Evolutionary conservation across 2,329 filamentous ascomycete species (phyloP).

Genomic region (Alternaria alternata): DNA sequence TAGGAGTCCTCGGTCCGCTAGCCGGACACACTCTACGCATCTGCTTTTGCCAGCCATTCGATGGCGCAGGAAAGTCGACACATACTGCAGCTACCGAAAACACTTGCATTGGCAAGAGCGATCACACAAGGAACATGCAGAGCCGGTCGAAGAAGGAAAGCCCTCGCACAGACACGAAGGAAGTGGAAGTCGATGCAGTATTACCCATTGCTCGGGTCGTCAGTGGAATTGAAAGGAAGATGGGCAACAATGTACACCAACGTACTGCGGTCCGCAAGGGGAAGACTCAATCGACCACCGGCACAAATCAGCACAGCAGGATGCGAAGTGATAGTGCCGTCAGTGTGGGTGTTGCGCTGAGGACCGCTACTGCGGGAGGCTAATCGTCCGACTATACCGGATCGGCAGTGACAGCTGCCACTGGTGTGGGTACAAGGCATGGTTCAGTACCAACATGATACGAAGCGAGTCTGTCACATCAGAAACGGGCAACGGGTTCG

Average conservation of each 20-base stretch:
- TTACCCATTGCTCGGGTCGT: conserved; percentile 25
- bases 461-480: conserved; percentile 2
- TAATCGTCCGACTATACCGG: conserved; percentile 1
- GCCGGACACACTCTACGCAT: conserved; percentile 38
- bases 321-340: conserved; percentile 35
- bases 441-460: conserved; percentile 3
- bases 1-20: conserved; percentile 16
- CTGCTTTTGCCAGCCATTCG: conserved; percentile 49
- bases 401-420: conserved; percentile 8
- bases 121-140: background rate
- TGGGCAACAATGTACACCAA: background rate
- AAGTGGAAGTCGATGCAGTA: conserved; percentile 13
- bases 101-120: conserved; percentile 7
- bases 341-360: conserved; percentile 34
- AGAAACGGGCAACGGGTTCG: background rate
- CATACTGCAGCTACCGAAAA: conserved; percentile 5
- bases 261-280: background rate
- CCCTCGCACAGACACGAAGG: background rate
- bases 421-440: conserved; percentile 1
- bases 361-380: conserved; percentile 30
- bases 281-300: background rate
- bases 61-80: conserved; percentile 27
- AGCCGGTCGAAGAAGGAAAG: conserved; percentile 9
- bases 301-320: background rate
- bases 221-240: conserved; percentile 5